Conservation (phyloP, 1,139 yeast species). For the Pichiaceae sp. region DNA sequence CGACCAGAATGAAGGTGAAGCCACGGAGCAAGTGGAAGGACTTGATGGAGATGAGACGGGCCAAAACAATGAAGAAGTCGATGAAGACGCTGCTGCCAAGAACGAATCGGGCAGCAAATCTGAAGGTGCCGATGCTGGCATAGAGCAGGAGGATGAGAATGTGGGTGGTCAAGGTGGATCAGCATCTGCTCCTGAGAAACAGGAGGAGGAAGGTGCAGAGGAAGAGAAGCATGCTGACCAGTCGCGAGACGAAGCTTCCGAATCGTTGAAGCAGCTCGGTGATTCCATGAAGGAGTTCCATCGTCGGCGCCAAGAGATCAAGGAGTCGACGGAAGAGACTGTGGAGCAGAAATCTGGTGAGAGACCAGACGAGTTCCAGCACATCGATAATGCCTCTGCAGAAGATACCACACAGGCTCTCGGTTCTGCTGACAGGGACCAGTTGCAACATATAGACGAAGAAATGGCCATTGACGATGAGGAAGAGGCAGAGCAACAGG, state of each 20-base stretch:
- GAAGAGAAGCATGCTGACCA: slow-evolving; percentile 39
- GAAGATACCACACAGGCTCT: slow-evolving; percentile 81
- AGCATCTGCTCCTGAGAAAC: slow-evolving; percentile 29
- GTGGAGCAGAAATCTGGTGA: slow-evolving; percentile 50
- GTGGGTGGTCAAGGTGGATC: slow-evolving; percentile 67
- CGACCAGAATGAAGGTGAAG: slow-evolving; percentile 19
- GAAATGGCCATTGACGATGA: slow-evolving; percentile 78
- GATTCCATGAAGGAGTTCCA: slow-evolving; percentile 88
- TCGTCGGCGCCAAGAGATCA: slow-evolving; percentile 81
- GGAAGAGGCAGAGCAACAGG: slow-evolving; percentile 16
- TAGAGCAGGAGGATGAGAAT: slow-evolving; percentile 58
- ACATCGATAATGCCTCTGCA: slow-evolving; percentile 75
- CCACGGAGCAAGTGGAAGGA: slow-evolving; percentile 26
- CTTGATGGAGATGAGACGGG: slow-evolving; percentile 20
- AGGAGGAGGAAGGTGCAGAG: slow-evolving; percentile 27
- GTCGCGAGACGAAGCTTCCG: slow-evolving; percentile 67
- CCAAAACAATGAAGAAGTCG: slow-evolving; percentile 34
- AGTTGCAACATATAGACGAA: slow-evolving; percentile 69
- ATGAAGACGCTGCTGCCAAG: slow-evolving; percentile 60
- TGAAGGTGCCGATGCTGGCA: slow-evolving; percentile 70
- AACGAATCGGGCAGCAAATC: slow-evolving; percentile 67
- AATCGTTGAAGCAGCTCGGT: slow-evolving; percentile 79
- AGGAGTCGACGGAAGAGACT: slow-evolving; percentile 40
- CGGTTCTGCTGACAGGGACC: slow-evolving; percentile 83
- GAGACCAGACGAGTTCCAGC: slow-evolving; percentile 86